Percentiles rank a stretch among this genome's conserved stretches.
These are phyloP conservation scores for Prunus padus DNA, from an alignment of 306 rosid species.

Conservation along the genomic window DNA sequence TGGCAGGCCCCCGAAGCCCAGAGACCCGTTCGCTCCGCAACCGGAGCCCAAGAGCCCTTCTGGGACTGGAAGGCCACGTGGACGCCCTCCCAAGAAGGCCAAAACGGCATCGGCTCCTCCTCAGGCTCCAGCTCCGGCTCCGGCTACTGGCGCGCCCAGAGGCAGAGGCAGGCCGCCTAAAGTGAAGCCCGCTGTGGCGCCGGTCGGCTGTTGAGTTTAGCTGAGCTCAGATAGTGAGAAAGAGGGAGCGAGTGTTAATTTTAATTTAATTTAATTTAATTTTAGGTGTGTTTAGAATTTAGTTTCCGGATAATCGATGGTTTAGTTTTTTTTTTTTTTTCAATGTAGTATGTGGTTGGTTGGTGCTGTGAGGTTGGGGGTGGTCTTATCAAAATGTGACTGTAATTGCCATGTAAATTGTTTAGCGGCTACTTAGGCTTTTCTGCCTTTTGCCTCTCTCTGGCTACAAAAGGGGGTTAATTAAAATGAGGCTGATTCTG, in stretches of 20 bases:
- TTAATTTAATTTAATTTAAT: background rate
- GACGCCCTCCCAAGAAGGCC: constrained; percentile 56
- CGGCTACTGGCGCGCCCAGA: constrained; percentile 32
- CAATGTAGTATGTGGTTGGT: constrained; percentile 11
- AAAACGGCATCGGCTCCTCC: constrained; percentile 23
- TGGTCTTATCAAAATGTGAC: constrained; percentile 12
- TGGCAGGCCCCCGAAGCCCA: constrained; percentile 52
- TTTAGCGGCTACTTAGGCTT: constrained; percentile 36
- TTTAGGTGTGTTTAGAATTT: constrained; percentile 9
- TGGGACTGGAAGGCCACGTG: constrained; percentile 53
- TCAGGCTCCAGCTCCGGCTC: constrained; percentile 1
- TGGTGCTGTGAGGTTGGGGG: constrained; percentile 15
- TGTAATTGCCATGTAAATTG: constrained; percentile 42
- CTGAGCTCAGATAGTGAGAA: constrained; percentile 1
- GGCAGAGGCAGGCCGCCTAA: constrained; percentile 64
- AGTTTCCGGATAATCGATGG: constrained; percentile 5
- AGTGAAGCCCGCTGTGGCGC: constrained; percentile 46
- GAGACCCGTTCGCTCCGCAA: constrained; percentile 43
- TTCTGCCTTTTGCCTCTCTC: constrained; percentile 1
- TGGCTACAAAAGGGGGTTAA: background rate
- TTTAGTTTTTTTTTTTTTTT: constrained; percentile 3
- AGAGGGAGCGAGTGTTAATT: constrained; percentile 4
- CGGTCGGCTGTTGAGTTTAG: constrained; percentile 41
- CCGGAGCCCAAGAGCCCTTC: constrained; percentile 28
- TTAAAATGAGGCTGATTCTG: constrained; percentile 10